phyloP scores from a whole-genome alignment of 495 filamentous ascomycete genomes.

The Aspergillus nanangensis region DNA sequence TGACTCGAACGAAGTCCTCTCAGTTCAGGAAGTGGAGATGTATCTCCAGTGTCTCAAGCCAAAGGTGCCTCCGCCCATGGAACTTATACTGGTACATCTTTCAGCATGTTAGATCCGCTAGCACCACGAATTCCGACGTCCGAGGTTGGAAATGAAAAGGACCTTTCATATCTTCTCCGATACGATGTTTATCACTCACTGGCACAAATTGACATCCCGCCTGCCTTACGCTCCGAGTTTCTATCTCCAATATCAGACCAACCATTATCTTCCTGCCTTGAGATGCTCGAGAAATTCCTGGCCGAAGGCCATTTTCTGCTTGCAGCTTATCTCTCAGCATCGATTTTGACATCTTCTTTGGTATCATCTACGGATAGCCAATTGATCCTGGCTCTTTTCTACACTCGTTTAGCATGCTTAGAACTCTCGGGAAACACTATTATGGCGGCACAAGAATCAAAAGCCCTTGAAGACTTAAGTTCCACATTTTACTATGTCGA shows the following conservation, averaged over 20 bases:
- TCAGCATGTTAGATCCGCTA: slow-evolving; percentile 29
- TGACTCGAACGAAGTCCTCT: slow-evolving; percentile 23
- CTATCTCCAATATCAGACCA: slow-evolving; percentile 33
- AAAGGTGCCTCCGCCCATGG: slow-evolving; percentile 10
- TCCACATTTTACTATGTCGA: slow-evolving; percentile 62
- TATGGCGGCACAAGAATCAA: slow-evolving; percentile 82
- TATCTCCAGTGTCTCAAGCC: slow-evolving; percentile 9
- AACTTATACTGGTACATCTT: slow-evolving; percentile 23
- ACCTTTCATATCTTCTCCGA: slow-evolving; percentile 74
- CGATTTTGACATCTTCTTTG: slow-evolving; percentile 39
- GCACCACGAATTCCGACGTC: slow-evolving; percentile 31
- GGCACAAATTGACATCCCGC: slow-evolving; percentile 58
- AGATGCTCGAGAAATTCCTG: slow-evolving; percentile 63
- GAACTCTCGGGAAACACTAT: slow-evolving; percentile 64
- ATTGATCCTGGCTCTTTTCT: slow-evolving; percentile 70
- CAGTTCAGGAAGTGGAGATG: slow-evolving; percentile 5
- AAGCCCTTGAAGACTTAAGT: slow-evolving; percentile 75
- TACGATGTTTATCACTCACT: slow-evolving; percentile 80
- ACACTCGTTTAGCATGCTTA: slow-evolving; percentile 79
- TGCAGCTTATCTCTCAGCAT: slow-evolving; percentile 39
- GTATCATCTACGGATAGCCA: slow-evolving; percentile 51
- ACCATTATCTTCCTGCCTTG: slow-evolving; percentile 28
- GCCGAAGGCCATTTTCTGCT: slow-evolving; percentile 65
- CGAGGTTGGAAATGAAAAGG: slow-evolving; percentile 55
- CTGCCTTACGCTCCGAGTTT: slow-evolving; percentile 53